A percentile compares a stretch with the other conserved stretches of the same genome.
phyloP scores from a whole-genome alignment of 805 yeast species.

The Candida namnaoensis region DNA sequence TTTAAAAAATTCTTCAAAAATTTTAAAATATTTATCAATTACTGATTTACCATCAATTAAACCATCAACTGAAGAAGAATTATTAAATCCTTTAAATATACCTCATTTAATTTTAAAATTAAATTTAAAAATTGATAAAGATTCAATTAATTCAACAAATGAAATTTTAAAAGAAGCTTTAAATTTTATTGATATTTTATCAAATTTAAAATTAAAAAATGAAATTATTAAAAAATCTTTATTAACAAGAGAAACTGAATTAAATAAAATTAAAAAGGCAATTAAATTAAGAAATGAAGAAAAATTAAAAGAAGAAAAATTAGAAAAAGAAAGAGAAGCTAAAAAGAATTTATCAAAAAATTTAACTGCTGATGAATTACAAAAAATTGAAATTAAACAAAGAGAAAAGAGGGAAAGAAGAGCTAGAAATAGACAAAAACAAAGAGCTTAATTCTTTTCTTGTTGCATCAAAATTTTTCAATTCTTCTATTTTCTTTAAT shows the following conservation, averaged over 20 bases:
- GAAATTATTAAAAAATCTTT: constrained; percentile 72
- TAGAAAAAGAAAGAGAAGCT: constrained; percentile 58
- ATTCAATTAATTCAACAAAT: constrained; percentile 40
- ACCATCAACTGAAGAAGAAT: constrained; percentile 54
- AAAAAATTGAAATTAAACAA: constrained; percentile 69
- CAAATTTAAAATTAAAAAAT: constrained; percentile 49
- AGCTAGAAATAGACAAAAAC: constrained; percentile 51
- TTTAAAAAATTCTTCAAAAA: constrained; percentile 29
- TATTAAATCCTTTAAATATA: constrained; percentile 35
- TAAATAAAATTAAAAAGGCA: constrained; percentile 59
- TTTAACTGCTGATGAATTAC: constrained; percentile 70
- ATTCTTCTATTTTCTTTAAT: too few relatives aligned
- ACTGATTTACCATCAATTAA: constrained; percentile 78
- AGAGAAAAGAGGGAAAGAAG: constrained; percentile 77
- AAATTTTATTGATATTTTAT: constrained; percentile 45
- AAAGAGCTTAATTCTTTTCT: background rate
- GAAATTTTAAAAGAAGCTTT: constrained; percentile 48
- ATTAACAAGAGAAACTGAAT: constrained; percentile 70
- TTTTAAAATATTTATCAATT: constrained; percentile 62
- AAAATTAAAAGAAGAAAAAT: constrained; percentile 58
- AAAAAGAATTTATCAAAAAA: constrained; percentile 47
- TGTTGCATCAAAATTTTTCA: too few relatives aligned
- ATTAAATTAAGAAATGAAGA: constrained; percentile 61
- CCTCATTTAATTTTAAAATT: constrained; percentile 46
- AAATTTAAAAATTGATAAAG: constrained; percentile 37